These are phyloP conservation scores for Phaffomyces opuntiae DNA, from an alignment of 805 yeast species.

Conservation along the genomic window DNA sequence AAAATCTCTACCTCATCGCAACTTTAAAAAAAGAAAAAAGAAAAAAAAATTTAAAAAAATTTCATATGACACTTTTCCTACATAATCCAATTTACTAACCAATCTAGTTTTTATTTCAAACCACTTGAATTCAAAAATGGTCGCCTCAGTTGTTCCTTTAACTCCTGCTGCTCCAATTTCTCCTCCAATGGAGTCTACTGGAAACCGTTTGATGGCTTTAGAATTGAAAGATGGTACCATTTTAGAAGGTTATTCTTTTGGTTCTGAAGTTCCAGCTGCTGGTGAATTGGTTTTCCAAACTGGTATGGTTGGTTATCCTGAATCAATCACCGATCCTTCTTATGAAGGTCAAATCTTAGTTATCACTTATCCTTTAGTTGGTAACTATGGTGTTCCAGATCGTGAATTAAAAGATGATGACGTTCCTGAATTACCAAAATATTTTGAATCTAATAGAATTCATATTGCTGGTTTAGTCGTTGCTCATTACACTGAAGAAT, in stretches of 20 bases:
- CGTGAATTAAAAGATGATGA: conserved; percentile 68
- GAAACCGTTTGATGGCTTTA: conserved; percentile 78
- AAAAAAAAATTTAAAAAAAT: not conserved
- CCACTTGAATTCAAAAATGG: conserved; percentile 1
- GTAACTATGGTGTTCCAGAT: conserved; percentile 99
- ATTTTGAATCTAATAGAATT: conserved; percentile 87
- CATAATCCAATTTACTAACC: not conserved
- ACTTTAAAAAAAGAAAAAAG: not conserved
- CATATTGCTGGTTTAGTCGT: conserved; percentile 97
- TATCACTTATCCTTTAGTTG: conserved; percentile 93
- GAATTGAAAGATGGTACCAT: conserved; percentile 83
- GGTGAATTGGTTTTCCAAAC: conserved; percentile 99
- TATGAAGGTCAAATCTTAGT: conserved; percentile 97
- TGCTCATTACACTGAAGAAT: conserved; percentile 94
- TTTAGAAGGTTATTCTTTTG: conserved; percentile 93
- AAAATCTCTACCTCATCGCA: not conserved
- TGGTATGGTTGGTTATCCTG: conserved; percentile 99
- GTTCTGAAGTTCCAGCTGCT: conserved; percentile 82
- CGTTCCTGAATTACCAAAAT: conserved; percentile 72
- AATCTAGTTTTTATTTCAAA: too few relatives aligned
- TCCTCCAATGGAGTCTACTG: conserved; percentile 81
- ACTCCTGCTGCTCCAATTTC: conserved; percentile 73
- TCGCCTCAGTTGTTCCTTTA: conserved; percentile 8
- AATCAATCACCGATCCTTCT: conserved; percentile 95
- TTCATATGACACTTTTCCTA: not conserved